Evolutionary conservation across 1,284 basidiomycete genomes (phyloP).

Genomic region (Ganoderma lucidum): DNA sequence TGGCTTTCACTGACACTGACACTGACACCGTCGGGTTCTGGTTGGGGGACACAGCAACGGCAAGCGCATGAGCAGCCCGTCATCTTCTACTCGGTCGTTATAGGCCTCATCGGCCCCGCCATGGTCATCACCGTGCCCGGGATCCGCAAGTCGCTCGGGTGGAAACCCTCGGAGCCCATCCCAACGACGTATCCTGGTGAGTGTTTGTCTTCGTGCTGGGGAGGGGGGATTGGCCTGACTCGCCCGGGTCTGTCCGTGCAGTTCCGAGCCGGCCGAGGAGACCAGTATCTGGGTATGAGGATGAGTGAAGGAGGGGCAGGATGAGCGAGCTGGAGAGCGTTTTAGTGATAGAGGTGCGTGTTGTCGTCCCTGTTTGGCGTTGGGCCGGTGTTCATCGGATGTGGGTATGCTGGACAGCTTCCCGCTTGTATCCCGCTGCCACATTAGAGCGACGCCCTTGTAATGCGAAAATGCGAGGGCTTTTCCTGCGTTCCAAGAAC

Average conservation of each 20-base stretch:
- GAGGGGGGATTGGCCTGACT: slow-evolving; percentile 9
- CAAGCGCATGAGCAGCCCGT: slow-evolving; percentile 93
- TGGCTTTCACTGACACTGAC: slow-evolving; percentile 5
- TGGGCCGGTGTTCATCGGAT: background rate
- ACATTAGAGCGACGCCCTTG: background rate
- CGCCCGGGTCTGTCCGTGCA: slow-evolving; percentile 32
- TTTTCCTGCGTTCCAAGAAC: background rate
- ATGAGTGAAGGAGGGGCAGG: slow-evolving; percentile 39
- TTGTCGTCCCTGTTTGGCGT: background rate
- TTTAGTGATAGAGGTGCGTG: slow-evolving; percentile 25
- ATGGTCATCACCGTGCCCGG: slow-evolving; percentile 83
- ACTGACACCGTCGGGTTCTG: background rate
- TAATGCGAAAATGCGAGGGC: background rate
- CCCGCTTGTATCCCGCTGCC: slow-evolving; percentile 3
- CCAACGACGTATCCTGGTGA: slow-evolving; percentile 89
- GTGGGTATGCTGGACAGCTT: background rate
- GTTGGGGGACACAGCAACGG: slow-evolving; percentile 58
- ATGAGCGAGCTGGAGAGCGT: too few species aligned
- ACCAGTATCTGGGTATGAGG: slow-evolving; percentile 60
- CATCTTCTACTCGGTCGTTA: slow-evolving; percentile 86
- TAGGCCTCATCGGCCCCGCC: slow-evolving; percentile 83
- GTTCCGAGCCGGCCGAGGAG: slow-evolving; percentile 59
- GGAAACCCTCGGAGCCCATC: slow-evolving; percentile 75
- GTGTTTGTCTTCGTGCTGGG: slow-evolving; percentile 42
- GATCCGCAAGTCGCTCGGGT: slow-evolving; percentile 80